Evolutionary conservation across 2,329 filamentous ascomycete genomes (phyloP).

Genomic region (Cordyceps tenuipes): DNA sequence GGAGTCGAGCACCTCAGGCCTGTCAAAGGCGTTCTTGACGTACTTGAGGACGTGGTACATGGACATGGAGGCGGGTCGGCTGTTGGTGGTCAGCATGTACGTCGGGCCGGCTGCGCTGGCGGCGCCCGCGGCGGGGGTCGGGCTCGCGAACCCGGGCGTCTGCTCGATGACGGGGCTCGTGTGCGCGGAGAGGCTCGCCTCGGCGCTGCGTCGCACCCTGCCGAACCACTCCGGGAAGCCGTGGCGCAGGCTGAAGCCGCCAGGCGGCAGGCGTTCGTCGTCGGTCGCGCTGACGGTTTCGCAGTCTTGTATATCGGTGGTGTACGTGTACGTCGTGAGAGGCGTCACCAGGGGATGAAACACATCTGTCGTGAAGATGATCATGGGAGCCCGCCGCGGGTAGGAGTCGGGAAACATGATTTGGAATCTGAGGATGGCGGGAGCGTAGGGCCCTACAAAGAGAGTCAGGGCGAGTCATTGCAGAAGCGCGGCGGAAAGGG

Average conservation of each 20-base stretch:
- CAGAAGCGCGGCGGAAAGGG: conserved; percentile 5
- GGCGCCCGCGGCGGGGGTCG: not conserved
- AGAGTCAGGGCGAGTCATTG: not conserved
- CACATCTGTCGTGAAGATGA: conserved; percentile 86
- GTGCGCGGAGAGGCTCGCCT: conserved; percentile 13
- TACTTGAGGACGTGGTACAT: conserved; percentile 69
- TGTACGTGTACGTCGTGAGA: conserved; percentile 89
- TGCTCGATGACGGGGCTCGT: not conserved
- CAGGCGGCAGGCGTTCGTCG: conserved; percentile 74
- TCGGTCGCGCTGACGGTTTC: conserved; percentile 79
- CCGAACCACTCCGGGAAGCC: conserved; percentile 88
- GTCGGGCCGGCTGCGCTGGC: not conserved
- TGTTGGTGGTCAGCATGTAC: conserved; percentile 7
- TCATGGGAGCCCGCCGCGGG: conserved; percentile 68
- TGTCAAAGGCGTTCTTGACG: conserved; percentile 72
- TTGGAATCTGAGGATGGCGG: conserved; percentile 81
- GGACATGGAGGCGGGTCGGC: conserved; percentile 25
- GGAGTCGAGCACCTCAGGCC: conserved; percentile 66
- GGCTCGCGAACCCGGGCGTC: not conserved
- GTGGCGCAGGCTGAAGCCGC: conserved; percentile 82
- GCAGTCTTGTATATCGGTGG: conserved; percentile 64
- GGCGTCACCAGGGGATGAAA: conserved; percentile 93
- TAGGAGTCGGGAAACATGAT: conserved; percentile 79
- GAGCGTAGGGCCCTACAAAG: conserved; percentile 70
- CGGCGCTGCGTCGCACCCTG: conserved; percentile 37